phyloP scores from a whole-genome alignment of 768 basidiomycete genomes.

The Piloderma croceum region DNA sequence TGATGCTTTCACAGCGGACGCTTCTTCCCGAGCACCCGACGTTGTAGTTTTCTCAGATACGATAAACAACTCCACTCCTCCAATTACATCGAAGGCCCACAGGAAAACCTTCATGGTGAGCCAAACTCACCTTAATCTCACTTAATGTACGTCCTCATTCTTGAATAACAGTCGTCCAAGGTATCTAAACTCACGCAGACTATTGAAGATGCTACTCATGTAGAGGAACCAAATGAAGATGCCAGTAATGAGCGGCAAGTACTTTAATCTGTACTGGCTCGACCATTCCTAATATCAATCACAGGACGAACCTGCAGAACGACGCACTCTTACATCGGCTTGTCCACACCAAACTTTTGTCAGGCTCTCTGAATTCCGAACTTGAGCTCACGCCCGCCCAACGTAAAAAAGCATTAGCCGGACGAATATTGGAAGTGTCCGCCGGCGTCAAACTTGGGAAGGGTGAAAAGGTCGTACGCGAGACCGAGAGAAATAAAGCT shows the following conservation, averaged over 20 bases:
- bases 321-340: conserved; percentile 74
- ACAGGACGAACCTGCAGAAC: conserved; percentile 69
- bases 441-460: conserved; percentile 68
- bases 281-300: conserved; percentile 1
- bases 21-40: conserved; percentile 28
- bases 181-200: conserved; percentile 53
- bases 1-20: conserved; percentile 37
- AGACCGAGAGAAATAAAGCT: conserved; percentile 62
- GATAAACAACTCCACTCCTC: conserved; percentile 15
- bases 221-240: conserved; percentile 30
- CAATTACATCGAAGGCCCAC: conserved; percentile 32
- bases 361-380: conserved; percentile 63
- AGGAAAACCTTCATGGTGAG: conserved; percentile 75
- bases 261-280: neutral
- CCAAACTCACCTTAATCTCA: conserved; percentile 1
- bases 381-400: conserved; percentile 60
- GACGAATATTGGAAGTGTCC: conserved; percentile 69
- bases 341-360: conserved; percentile 73
- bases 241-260: conserved; percentile 53
- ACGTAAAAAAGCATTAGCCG: conserved; percentile 67
- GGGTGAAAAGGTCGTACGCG: conserved; percentile 59
- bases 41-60: conserved; percentile 50
- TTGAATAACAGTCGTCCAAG: conserved; percentile 62
- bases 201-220: conserved; percentile 10
- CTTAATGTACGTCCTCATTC: conserved; percentile 4